These are phyloP conservation scores for Botryotinia globosa DNA, from an alignment of 2,329 filamentous ascomycete genomes.

Conservation along the genomic window DNA sequence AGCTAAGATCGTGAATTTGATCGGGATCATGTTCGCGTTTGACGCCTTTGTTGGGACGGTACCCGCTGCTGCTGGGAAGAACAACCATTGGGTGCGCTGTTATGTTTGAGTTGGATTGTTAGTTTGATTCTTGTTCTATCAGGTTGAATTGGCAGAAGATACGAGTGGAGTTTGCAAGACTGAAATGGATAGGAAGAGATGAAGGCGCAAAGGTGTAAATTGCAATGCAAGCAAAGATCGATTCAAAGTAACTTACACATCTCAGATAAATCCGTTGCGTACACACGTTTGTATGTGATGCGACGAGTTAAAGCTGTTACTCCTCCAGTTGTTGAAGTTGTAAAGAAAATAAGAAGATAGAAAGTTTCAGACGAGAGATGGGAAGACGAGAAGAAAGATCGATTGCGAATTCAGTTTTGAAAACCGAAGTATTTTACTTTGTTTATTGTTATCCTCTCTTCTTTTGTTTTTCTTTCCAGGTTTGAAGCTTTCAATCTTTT, in stretches of 20 bases:
- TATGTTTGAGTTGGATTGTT: background rate
- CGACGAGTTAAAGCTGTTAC: background rate
- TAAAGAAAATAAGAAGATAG: background rate
- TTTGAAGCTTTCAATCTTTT: background rate
- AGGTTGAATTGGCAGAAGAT: background rate
- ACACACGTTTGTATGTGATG: background rate
- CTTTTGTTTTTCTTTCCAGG: background rate
- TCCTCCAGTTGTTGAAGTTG: background rate
- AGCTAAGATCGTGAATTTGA: background rate
- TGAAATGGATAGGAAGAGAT: background rate
- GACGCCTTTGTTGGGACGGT: background rate
- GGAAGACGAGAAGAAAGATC: background rate
- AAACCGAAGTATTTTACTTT: background rate
- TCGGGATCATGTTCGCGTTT: constrained; percentile 10
- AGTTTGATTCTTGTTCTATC: background rate
- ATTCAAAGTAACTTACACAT: constrained; percentile 9
- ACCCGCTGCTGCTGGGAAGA: background rate
- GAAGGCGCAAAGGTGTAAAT: background rate
- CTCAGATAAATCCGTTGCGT: background rate
- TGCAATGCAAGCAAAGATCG: background rate
- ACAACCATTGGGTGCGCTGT: constrained; percentile 7
- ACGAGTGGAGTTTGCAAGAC: background rate
- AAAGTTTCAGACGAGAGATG: background rate
- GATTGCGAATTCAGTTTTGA: background rate
- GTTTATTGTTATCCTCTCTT: background rate